Conservation (phyloP, 495 filamentous ascomycete species). For the Penicillium psychrofluorescens region DNA sequence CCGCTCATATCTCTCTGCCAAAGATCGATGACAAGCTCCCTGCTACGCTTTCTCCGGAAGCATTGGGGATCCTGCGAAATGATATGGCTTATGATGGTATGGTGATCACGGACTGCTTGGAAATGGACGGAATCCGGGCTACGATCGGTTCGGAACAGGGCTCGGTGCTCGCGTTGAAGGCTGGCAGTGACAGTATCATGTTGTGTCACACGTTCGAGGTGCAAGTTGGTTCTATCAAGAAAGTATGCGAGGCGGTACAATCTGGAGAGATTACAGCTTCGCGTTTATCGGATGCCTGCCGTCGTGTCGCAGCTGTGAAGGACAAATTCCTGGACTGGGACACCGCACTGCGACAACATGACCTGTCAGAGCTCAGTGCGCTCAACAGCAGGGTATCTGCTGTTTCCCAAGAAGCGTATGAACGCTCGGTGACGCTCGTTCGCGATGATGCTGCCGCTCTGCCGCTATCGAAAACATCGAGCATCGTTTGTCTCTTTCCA, state of each 20-base stretch:
- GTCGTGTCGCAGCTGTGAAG: constrained; percentile 31
- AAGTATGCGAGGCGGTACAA: constrained; percentile 31
- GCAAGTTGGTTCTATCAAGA: constrained; percentile 36
- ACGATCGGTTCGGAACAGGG: constrained; percentile 41
- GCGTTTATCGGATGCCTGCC: constrained; percentile 28
- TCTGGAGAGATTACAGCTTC: constrained; percentile 24
- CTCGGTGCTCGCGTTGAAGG: constrained; percentile 37
- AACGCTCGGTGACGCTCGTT: constrained; percentile 35
- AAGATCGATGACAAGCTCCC: constrained; percentile 26
- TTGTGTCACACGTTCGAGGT: constrained; percentile 43
- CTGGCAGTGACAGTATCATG: constrained; percentile 45
- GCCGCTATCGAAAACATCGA: constrained; percentile 24
- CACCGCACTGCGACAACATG: constrained; percentile 10
- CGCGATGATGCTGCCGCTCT: constrained; percentile 22
- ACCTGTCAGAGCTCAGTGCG: constrained; percentile 7
- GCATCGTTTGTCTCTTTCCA: constrained; percentile 37
- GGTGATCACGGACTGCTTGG: constrained; percentile 33
- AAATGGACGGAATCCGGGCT: constrained; percentile 41
- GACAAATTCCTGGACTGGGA: constrained; percentile 25
- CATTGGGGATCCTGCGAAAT: constrained; percentile 30
- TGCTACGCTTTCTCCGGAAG: constrained; percentile 30
- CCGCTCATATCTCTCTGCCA: constrained; percentile 36
- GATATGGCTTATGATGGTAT: constrained; percentile 36
- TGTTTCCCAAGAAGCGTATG: constrained; percentile 30
- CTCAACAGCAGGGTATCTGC: constrained; percentile 15